Evolutionary conservation across 1,139 yeast genomes (phyloP), one percentile per base, ranked within the genome.

Genomic region (Dujonia santamariae): DNA sequence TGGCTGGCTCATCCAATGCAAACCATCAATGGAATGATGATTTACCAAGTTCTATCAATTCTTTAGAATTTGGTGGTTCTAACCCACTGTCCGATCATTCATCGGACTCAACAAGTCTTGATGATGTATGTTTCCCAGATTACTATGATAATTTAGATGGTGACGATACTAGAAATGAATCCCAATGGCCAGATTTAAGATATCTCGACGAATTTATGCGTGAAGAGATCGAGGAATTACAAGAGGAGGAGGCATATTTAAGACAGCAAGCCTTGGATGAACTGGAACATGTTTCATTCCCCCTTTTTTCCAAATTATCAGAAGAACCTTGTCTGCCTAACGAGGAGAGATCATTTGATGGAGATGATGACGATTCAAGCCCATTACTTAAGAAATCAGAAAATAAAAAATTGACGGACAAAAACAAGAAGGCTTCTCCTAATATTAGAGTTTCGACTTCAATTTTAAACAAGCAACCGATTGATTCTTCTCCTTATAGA

Each of bases 121-220:
- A 84, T 52, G 97, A 92, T 57, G 98, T 92, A 18, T 86, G 95
- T 52, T 75, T 85, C 53, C 94, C 94, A 2, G 72, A 67, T 35
- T 67, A 67, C 45, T 63, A 65, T 41, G 68, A 59, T 28, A 53
- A 51, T 14, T 42, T 42, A 17, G 52, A 51, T 15, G 54, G 51
- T 28, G 56, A 51, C 25, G 47, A 44, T 28, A 7, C 17, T 17
- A 9, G 12, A 9, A 26, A n/a, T 15, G 19, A 27, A 14, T 21
- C 38, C 40, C 12, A 36, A 43, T 90, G 97, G 97, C 97, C 97
- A 1, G 97, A 92, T 51, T 63, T 86, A 26, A 54, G 66, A 25
- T 75, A 85, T 1, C 61, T 90, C 43, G 81, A 80, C 44, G 96
- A 87, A 45, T 90, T 81, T 54, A 79, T 87, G 3, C 68, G 65